phyloP scores from a whole-genome alignment of 2,329 filamentous ascomycete genomes.

The Fusarium coffeatum region DNA sequence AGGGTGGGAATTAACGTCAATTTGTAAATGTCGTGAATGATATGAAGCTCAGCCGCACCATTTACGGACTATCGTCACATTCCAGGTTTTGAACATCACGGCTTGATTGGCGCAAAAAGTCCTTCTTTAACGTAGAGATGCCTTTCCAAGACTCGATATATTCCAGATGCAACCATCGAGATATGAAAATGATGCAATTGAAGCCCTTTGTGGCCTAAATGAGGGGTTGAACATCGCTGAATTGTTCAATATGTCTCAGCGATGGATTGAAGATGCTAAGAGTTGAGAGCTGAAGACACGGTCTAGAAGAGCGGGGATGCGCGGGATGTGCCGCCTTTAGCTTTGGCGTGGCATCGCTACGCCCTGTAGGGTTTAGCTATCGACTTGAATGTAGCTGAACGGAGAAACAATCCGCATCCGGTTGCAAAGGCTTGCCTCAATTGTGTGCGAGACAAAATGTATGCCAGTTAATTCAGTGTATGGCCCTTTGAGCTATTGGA shows the following conservation, averaged over 20 bases:
- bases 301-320: neutral
- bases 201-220: neutral
- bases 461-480: neutral
- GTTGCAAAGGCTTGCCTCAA: neutral
- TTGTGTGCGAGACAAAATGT: neutral
- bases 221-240: neutral
- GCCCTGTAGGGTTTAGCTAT: neutral
- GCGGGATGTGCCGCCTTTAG: neutral
- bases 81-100: neutral
- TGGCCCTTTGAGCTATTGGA: neutral
- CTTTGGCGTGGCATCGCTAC: neutral
- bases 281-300: neutral
- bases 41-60: neutral
- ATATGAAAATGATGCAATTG: neutral
- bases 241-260: neutral
- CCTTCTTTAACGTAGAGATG: neutral
- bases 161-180: accelerated
- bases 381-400: neutral
- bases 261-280: no score
- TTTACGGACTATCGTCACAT: neutral
- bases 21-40: neutral
- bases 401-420: neutral
- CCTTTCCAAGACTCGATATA: no score
- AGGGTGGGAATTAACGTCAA: neutral
- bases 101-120: neutral